A percentile compares a stretch with the other conserved stretches of the same genome.
These are phyloP conservation scores for Adansonia rubrostipa DNA, from an alignment of 441 rosid species.

Conservation along the genomic window DNA sequence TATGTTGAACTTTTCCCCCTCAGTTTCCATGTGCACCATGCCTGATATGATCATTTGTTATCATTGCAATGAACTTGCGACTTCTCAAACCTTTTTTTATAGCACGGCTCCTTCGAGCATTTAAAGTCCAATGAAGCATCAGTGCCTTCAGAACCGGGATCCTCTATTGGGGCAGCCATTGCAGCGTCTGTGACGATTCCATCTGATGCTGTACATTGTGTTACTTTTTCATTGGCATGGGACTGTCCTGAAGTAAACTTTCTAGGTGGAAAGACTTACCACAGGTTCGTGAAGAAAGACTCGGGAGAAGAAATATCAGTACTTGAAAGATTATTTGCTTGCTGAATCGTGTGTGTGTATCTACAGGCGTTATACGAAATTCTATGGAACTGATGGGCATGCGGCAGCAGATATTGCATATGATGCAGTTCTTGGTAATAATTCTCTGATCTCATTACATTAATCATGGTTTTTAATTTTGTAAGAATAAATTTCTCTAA, in stretches of 20 bases:
- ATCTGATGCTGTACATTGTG: constrained; percentile 50
- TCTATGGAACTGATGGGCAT: constrained; percentile 71
- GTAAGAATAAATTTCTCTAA: neutral
- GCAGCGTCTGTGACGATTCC: constrained; percentile 74
- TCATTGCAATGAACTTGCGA: constrained; percentile 15
- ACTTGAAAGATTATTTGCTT: constrained; percentile 22
- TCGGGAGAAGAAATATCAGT: neutral
- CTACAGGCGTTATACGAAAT: constrained; percentile 85
- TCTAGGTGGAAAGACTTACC: constrained; percentile 65
- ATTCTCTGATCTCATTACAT: neutral
- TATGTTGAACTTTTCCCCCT: constrained; percentile 25
- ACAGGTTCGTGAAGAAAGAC: constrained; percentile 48
- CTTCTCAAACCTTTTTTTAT: constrained; percentile 23
- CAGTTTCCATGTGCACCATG: neutral
- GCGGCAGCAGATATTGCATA: constrained; percentile 80
- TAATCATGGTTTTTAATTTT: neutral
- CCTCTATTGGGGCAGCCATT: constrained; percentile 92
- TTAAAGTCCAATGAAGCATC: constrained; percentile 44
- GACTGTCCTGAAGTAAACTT: constrained; percentile 88
- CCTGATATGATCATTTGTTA: neutral
- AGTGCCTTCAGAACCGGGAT: constrained; percentile 67
- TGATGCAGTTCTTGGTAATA: constrained; percentile 83
- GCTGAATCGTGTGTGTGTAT: constrained; percentile 30
- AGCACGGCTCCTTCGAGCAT: constrained; percentile 79
- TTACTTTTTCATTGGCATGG: constrained; percentile 90